Evolutionary conservation across 495 filamentous ascomycete species (phyloP), one percentile per base, ranked within the genome.

Genomic region (Hyaloscypha finlandica): DNA sequence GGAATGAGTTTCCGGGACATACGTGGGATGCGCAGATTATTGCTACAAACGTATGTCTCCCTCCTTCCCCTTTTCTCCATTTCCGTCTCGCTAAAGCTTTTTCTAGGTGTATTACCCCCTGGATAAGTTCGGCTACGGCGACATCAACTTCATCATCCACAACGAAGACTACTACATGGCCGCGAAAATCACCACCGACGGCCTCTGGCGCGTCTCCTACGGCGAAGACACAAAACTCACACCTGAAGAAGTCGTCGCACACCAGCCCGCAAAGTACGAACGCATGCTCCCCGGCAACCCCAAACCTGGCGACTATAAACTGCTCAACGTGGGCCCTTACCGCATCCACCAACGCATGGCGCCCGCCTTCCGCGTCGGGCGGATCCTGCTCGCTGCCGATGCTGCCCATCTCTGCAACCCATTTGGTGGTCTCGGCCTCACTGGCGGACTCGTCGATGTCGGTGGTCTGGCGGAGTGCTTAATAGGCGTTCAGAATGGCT

Each of bases 131-230:
- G 80, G 76, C 39, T 86, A 80, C 68, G 77, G 79, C 70, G 86
- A 89, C 67, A 78, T 80, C 51, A 87, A 85, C 71, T 88, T 87
- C 68, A 83, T 87, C 67, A 74, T 88, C 19, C 80, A 88, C 61
- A 85, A 84, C 4, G 80, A 84, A 11, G 77, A 88, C 70, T 87
- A 82, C 65, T 86, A 86, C 77, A 87, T 89, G 84, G 85, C 81
- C 8, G 85, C 85, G 8, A 81, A 75, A 62, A 84, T 89, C 67
- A 85, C 82, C 14, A 72, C 72, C 11, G 85, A 89, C 64, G 83
- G 83, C n/a, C 74, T 89, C 11, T 87, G 84, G 75, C 80, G 86
- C 5, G 81, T 89, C 61, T 82, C 85, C 5, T 89, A 88, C 72
- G 84, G 83, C 59, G 85, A 88, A 60, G 75, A 73, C 0, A 78